Conservation (phyloP, 108 stramenopile genomes). For the Fragilaria radians region DNA sequence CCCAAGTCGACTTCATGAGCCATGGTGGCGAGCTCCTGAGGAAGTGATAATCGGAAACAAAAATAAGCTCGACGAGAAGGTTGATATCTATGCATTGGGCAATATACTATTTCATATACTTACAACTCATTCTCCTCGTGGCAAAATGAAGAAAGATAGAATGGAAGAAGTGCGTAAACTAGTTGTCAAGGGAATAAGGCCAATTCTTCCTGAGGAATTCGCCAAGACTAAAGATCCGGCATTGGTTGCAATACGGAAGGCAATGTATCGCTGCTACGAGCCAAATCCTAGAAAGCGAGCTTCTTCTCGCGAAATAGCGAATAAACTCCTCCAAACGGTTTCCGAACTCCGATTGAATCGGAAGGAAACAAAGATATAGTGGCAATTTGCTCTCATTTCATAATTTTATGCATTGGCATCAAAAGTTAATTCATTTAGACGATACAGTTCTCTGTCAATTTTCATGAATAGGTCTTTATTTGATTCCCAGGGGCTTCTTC, state of each 20-base stretch:
- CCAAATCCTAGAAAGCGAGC: slow-evolving; percentile 54
- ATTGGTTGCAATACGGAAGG: slow-evolving; percentile 44
- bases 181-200: slow-evolving; percentile 49
- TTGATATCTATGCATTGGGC: slow-evolving; percentile 78
- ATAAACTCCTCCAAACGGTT: slow-evolving; percentile 13
- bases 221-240: slow-evolving; percentile 38
- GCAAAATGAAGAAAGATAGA: slow-evolving; percentile 64
- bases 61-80: slow-evolving; percentile 52
- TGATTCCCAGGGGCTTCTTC: slow-evolving; percentile 78
- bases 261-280: slow-evolving; percentile 62
- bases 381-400: not conserved
- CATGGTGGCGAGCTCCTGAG: slow-evolving; percentile 83
- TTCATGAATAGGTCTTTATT: slow-evolving; percentile 62
- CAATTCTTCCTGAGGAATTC: slow-evolving; percentile 37
- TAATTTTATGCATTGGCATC: not conserved
- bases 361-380: not conserved
- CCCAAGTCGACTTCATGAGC: slow-evolving; percentile 60
- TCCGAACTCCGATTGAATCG: not conserved
- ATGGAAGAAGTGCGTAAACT: slow-evolving; percentile 48
- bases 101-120: slow-evolving; percentile 62
- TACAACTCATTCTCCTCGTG: slow-evolving; percentile 72
- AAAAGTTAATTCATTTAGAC: slow-evolving; percentile 3
- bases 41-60: slow-evolving; percentile 50
- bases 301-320: slow-evolving; percentile 58
- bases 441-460: slow-evolving; percentile 55